These are phyloP conservation scores for Penicillium longicatenatum DNA, from an alignment of 495 filamentous ascomycete genomes.

Conservation along the genomic window DNA sequence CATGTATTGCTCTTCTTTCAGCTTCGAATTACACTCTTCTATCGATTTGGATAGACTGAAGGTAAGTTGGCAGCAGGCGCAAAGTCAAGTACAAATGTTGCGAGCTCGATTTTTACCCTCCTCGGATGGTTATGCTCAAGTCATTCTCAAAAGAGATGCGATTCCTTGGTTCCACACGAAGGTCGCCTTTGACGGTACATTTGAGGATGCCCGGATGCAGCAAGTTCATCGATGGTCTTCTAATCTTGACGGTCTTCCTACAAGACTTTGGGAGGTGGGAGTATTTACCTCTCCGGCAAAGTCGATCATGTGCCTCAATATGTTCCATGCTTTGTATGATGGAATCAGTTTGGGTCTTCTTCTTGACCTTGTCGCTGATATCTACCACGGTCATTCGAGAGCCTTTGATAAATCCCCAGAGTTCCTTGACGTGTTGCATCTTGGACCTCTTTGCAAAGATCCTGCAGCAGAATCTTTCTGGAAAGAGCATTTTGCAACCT, in stretches of 20 bases:
- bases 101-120: conserved; percentile 67
- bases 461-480: conserved; percentile 64
- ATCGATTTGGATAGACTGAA: conserved; percentile 47
- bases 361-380: conserved; percentile 53
- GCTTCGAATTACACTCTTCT: conserved; percentile 48
- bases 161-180: conserved; percentile 51
- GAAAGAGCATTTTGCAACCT: conserved; percentile 54
- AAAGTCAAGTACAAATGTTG: conserved; percentile 56
- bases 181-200: conserved; percentile 22
- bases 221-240: conserved; percentile 45
- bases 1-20: conserved; percentile 73
- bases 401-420: conserved; percentile 12
- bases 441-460: conserved; percentile 47
- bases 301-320: conserved; percentile 56
- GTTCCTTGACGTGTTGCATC: conserved; percentile 45
- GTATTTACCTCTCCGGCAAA: conserved; percentile 34
- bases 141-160: conserved; percentile 49
- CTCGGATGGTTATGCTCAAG: conserved; percentile 71
- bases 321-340: conserved; percentile 91
- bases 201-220: conserved; percentile 30
- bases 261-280: conserved; percentile 45
- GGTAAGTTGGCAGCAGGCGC: conserved; percentile 51
- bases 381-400: conserved; percentile 30
- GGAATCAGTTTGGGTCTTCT: conserved; percentile 74
- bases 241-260: conserved; percentile 27